A percentile compares a stretch with the other conserved stretches of the same genome.
phyloP scores from a whole-genome alignment of 2,329 filamentous ascomycete genomes.

The Alternaria consortialis region DNA sequence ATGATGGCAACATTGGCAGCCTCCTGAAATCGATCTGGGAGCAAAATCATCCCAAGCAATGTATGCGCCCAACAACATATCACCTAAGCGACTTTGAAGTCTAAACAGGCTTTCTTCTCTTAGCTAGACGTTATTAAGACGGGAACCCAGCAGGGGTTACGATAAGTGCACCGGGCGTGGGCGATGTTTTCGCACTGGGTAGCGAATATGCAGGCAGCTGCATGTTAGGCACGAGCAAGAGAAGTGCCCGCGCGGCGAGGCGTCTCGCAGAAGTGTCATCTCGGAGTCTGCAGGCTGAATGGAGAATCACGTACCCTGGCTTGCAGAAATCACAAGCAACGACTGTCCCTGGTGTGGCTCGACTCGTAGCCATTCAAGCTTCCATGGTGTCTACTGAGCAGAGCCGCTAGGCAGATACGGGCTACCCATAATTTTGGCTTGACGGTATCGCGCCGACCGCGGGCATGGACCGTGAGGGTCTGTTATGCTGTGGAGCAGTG shows the following conservation, averaged over 20 bases:
- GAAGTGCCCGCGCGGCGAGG: conserved; percentile 15
- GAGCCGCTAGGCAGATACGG: conserved; percentile 25
- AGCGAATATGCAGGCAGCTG: conserved; percentile 13
- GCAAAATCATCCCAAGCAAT: conserved; percentile 6
- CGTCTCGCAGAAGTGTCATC: conserved; percentile 4
- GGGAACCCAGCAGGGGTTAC: conserved; percentile 3
- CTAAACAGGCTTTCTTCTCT: conserved; percentile 9
- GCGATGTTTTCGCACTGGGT: conserved; percentile 12
- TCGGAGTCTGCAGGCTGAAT: conserved; percentile 27
- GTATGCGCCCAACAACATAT: conserved; percentile 3
- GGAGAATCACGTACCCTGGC: conserved; percentile 13
- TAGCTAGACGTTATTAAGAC: conserved; percentile 9
- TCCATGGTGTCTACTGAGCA: conserved; percentile 20
- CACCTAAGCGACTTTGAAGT: background rate
- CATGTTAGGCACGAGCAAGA: conserved; percentile 24
- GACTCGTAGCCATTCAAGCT: conserved; percentile 23
- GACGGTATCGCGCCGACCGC: conserved; percentile 23
- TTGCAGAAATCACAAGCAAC: conserved; percentile 4
- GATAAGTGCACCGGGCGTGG: conserved; percentile 7
- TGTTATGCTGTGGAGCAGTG: conserved; percentile 12
- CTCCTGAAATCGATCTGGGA: conserved; percentile 15
- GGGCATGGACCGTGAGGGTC: conserved; percentile 16
- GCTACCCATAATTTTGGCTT: conserved; percentile 14
- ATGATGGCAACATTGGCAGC: conserved; percentile 15
- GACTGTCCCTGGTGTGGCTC: conserved; percentile 10